phyloP scores from a whole-genome alignment of 768 basidiomycete genomes.

The Macrolepiota fuliginosa region DNA sequence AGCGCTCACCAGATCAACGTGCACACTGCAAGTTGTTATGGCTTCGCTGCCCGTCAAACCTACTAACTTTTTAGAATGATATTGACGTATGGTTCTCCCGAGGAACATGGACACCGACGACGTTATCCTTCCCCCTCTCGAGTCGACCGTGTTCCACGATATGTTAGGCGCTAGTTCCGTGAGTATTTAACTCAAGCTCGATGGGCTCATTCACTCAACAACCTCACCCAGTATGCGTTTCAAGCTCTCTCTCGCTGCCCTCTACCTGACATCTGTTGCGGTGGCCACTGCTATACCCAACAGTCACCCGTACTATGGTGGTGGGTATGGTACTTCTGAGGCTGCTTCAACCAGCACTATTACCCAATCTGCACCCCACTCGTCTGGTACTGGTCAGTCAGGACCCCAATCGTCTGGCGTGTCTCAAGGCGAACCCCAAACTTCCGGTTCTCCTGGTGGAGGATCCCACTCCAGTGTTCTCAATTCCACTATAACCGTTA shows the following conservation, averaged over 20 bases:
- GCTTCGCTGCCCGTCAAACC: no score
- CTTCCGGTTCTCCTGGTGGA: not conserved
- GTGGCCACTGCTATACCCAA: not conserved
- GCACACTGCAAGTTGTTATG: no score
- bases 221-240: not conserved
- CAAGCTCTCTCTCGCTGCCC: not conserved
- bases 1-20: no score
- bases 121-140: not conserved
- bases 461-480: no score
- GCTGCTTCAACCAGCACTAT: no score
- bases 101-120: not conserved
- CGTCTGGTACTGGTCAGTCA: not conserved
- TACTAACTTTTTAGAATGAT: no score
- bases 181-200: not conserved
- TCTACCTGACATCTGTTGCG: not conserved
- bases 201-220: not conserved
- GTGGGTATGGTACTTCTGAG: no score
- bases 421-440: not conserved
- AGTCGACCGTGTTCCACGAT: no score
- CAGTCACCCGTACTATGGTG: not conserved
- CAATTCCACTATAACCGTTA: no score
- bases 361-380: not conserved
- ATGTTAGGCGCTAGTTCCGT: not conserved
- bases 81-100: no score
- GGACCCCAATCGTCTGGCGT: not conserved